These are phyloP conservation scores for Hysterangium stoloniferum DNA, from an alignment of 768 basidiomycete genomes.

Conservation along the genomic window DNA sequence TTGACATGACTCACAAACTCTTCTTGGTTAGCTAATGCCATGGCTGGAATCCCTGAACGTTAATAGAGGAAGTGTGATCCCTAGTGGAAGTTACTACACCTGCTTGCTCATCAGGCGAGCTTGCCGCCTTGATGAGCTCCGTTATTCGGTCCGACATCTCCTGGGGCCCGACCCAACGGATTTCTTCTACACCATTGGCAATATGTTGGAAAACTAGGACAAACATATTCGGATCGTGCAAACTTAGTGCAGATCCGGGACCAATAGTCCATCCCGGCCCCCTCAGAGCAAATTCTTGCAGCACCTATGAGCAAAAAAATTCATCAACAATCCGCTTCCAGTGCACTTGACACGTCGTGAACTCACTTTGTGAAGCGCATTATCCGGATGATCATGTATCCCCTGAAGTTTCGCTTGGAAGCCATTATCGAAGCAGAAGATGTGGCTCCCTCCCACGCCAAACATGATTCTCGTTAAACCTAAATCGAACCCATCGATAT, in stretches of 20 bases:
- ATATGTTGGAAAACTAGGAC: slow-evolving; percentile 9
- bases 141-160: slow-evolving; percentile 12
- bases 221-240: slow-evolving; percentile 12
- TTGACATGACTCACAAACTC: not conserved
- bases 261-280: slow-evolving; percentile 11
- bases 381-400: slow-evolving; percentile 9
- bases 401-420: slow-evolving; percentile 11
- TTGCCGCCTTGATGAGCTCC: slow-evolving; percentile 8
- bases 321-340: not conserved
- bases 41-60: not conserved
- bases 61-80: not conserved
- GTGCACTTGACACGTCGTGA: not conserved
- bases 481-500: slow-evolving; percentile 9
- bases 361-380: slow-evolving; percentile 7
- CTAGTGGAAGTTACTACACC: not conserved
- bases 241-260: slow-evolving; percentile 10
- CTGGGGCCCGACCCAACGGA: slow-evolving; percentile 11
- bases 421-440: slow-evolving; percentile 12
- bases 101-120: not conserved
- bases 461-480: slow-evolving; percentile 8
- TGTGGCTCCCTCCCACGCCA: slow-evolving; percentile 11
- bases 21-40: slow-evolving; percentile 3
- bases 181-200: slow-evolving; percentile 7
- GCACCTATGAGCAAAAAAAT: not conserved
- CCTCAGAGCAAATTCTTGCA: slow-evolving; percentile 6